phyloP scores from a whole-genome alignment of 2,329 filamentous ascomycete species.

The Dothiorella sarmentorum region DNA sequence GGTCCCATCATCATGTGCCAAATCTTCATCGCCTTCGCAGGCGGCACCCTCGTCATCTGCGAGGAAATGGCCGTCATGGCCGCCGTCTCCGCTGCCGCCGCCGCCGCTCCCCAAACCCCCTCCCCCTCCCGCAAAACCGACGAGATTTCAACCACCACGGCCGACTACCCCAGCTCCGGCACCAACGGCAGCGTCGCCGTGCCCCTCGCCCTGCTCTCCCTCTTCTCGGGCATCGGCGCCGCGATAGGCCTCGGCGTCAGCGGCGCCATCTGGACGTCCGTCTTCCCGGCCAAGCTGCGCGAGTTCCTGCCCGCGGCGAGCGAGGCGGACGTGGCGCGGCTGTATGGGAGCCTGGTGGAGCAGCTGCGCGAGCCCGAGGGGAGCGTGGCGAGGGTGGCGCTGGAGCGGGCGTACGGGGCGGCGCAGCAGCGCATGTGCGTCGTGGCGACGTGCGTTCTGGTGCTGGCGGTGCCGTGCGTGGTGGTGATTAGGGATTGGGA shows the following conservation, averaged over 20 bases:
- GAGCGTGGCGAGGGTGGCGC: conserved; percentile 42
- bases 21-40: conserved; percentile 31
- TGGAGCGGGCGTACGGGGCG: conserved; percentile 29
- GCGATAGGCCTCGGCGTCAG: conserved; percentile 48
- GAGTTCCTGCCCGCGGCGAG: conserved; percentile 32
- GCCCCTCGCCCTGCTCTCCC: conserved; percentile 59
- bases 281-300: conserved; percentile 50
- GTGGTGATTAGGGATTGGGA: conserved; percentile 34
- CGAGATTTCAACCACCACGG: too few relatives aligned
- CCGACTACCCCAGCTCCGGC: neutral
- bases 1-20: conserved; percentile 35
- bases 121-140: too few relatives aligned
- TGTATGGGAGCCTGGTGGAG: conserved; percentile 51
- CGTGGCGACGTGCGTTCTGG: conserved; percentile 31
- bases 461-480: conserved; percentile 27
- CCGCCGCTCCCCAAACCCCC: too few relatives aligned
- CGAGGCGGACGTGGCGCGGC: conserved; percentile 19
- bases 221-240: conserved; percentile 54
- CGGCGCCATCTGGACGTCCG: conserved; percentile 60
- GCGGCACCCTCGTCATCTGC: conserved; percentile 27
- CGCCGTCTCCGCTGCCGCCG: conserved; percentile 44
- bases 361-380: conserved; percentile 54
- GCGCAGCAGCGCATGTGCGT: conserved; percentile 44
- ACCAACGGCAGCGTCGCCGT: conserved; percentile 50
- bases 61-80: conserved; percentile 19